These are phyloP conservation scores for Parachaetomium inaequale DNA, from an alignment of 495 filamentous ascomycete species.

Conservation along the genomic window DNA sequence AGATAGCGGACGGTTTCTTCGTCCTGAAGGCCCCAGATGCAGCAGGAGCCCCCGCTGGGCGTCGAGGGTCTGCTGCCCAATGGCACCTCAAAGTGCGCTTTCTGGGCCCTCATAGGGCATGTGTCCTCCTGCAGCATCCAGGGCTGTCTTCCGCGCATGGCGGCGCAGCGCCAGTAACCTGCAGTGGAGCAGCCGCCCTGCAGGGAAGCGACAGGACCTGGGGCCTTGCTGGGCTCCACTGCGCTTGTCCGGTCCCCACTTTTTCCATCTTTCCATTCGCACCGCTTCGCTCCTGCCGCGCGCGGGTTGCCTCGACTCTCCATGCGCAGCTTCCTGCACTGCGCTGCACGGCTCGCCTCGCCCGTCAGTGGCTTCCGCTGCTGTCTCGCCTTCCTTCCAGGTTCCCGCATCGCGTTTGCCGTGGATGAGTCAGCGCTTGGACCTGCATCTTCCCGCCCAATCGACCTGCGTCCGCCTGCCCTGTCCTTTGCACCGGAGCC, in stretches of 20 bases:
- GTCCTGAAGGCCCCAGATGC: slow-evolving; percentile 2
- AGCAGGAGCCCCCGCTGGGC: slow-evolving; percentile 19
- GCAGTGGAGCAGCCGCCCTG: slow-evolving; percentile 18
- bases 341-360: slow-evolving; percentile 13
- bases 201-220: slow-evolving; percentile 14
- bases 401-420: slow-evolving; percentile 9
- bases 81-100: slow-evolving; percentile 23
- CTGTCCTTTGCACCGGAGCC: slow-evolving; percentile 4
- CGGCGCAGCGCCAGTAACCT: slow-evolving; percentile 31
- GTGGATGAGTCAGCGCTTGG: slow-evolving; percentile 14
- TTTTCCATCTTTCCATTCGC: too few species aligned
- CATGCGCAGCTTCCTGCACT: neutral
- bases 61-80: slow-evolving; percentile 32
- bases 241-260: slow-evolving; percentile 10
- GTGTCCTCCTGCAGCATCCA: slow-evolving; percentile 31
- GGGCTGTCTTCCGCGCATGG: slow-evolving; percentile 32
- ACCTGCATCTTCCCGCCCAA: slow-evolving; percentile 24
- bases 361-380: slow-evolving; percentile 6
- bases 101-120: slow-evolving; percentile 39
- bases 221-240: slow-evolving; percentile 5
- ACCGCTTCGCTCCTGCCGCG: slow-evolving; percentile 4
- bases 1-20: neutral
- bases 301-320: slow-evolving; percentile 11
- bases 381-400: neutral
- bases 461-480: slow-evolving; percentile 13